Evolutionary conservation across 2,329 filamentous ascomycete species (phyloP), one percentile per base, ranked within the genome.

Genomic region (Calonectria leucothoes): DNA sequence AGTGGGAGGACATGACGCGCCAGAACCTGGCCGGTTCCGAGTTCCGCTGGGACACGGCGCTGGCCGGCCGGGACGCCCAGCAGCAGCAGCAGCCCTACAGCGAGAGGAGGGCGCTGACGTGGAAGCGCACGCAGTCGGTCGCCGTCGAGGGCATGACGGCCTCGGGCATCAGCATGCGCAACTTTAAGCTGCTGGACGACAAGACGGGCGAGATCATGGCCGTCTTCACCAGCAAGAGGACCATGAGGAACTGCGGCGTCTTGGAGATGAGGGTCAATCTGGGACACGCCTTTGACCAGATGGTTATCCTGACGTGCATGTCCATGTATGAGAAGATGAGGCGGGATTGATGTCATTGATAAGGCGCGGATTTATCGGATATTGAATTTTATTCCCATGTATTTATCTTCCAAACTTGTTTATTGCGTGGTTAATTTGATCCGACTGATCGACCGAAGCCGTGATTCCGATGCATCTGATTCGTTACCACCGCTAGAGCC

Each of bases 1-100:
- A 59, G 17, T 78, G 76, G 76, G 76, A 78, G 67, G 76, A 78
- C 61, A 72, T 77, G 57, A 68, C 70, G n/a, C 65, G 61, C 45
- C 66, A 72, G 31, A 69, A 65, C 29, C n/a, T 67, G 2, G 45
- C 52, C 25, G 39, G 29, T 37, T 71, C 71, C 17, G 71, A 74
- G 42, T 73, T 69, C 17, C 72, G 35, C 39, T 63, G 67, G 68
- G 70, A 72, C 7, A 70, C 63, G 0, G 35, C 23, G 6, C 20
- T 74, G 37, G 57, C 63, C 25, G 29, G 69, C 12, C 29, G 33
- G 5, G 68, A 69, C 7, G 42, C 11, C 42, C 5, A 37, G 35
- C 35, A 37, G 35, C 35, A 37, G 35, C n/a, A 49, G 29, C 6
- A 20, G 20, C n/a, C 2, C 20, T 15, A 73, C n/a, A 59, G 65